Percentiles rank a stretch among this genome's conserved stretches.
These are phyloP conservation scores for Huntiella omanensis DNA, from an alignment of 2,329 filamentous ascomycete species.

Conservation along the genomic window DNA sequence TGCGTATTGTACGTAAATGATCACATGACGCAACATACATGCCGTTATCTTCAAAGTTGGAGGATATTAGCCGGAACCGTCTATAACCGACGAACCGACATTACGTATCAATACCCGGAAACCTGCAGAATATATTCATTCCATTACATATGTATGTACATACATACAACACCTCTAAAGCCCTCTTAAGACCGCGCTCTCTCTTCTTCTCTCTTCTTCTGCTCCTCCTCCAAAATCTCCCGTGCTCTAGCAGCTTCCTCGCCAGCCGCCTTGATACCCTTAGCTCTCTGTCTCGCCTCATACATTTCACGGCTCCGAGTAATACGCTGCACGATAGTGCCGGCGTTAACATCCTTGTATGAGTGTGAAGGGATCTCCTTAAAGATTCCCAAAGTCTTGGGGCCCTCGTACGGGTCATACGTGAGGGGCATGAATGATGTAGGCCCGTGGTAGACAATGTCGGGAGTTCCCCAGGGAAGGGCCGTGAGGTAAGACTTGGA, in stretches of 20 bases:
- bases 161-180: too few relatives aligned
- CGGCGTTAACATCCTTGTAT: constrained; percentile 78
- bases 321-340: constrained; percentile 79
- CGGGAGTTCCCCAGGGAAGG: constrained; percentile 54
- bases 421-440: constrained; percentile 73
- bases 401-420: constrained; percentile 63
- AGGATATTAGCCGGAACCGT: too few relatives aligned
- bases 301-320: constrained; percentile 72
- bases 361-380: constrained; percentile 55
- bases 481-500: constrained; percentile 57
- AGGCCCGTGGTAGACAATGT: constrained; percentile 87
- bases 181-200: constrained; percentile 12
- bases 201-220: constrained; percentile 28
- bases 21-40: too few relatives aligned
- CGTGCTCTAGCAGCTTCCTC: constrained; percentile 48
- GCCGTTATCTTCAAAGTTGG: too few relatives aligned
- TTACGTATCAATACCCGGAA: too few relatives aligned
- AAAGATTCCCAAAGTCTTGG: constrained; percentile 73
- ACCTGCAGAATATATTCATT: too few relatives aligned
- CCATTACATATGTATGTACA: too few relatives aligned
- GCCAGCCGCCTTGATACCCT: constrained; percentile 65
- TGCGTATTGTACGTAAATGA: too few relatives aligned
- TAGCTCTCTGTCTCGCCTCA: constrained; percentile 76
- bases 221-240: constrained; percentile 43
- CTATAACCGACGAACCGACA: too few relatives aligned